Percentiles rank a stretch among this genome's conserved stretches.
These are phyloP conservation scores for Zizania palustris DNA, from an alignment of 202 grass and related monocot genomes.

Conservation along the genomic window DNA sequence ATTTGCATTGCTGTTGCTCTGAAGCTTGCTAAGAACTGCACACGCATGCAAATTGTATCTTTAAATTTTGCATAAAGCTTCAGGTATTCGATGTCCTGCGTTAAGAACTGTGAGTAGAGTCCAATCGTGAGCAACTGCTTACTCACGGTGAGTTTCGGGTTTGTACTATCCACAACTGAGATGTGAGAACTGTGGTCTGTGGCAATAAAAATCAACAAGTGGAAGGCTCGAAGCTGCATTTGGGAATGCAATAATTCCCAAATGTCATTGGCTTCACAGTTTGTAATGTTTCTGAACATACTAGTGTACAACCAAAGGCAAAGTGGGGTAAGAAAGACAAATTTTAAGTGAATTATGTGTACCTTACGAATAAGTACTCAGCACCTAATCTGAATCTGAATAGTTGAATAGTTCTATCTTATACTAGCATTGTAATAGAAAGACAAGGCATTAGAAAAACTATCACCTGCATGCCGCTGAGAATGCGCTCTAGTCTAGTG, in stretches of 20 bases:
- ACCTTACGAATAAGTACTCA: not conserved
- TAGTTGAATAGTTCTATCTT: not conserved
- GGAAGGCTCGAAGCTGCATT: not conserved
- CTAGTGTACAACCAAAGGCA: not conserved
- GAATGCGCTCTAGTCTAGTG: too few relatives aligned
- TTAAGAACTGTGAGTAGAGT: constrained; percentile 14
- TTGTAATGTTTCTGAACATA: not conserved
- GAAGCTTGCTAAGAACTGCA: too few relatives aligned
- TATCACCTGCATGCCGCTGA: too few relatives aligned
- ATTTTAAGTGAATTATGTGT: not conserved
- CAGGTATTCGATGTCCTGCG: constrained; percentile 88
- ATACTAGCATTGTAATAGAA: too few relatives aligned
- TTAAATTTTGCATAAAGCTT: too few relatives aligned
- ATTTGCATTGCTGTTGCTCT: too few relatives aligned
- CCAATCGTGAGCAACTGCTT: not conserved
- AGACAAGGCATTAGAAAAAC: too few relatives aligned
- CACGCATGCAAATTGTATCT: too few relatives aligned
- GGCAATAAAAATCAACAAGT: constrained; percentile 6
- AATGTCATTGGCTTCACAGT: not conserved
- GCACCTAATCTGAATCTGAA: constrained; percentile 1
- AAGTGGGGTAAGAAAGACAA: constrained; percentile 4
- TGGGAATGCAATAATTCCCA: not conserved
- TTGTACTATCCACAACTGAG: not conserved
- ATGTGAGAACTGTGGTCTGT: not conserved
- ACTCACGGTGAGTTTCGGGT: not conserved